These are phyloP conservation scores for Leptodermis oblonga DNA, from an alignment of 257 asterid genomes.

Conservation along the genomic window DNA sequence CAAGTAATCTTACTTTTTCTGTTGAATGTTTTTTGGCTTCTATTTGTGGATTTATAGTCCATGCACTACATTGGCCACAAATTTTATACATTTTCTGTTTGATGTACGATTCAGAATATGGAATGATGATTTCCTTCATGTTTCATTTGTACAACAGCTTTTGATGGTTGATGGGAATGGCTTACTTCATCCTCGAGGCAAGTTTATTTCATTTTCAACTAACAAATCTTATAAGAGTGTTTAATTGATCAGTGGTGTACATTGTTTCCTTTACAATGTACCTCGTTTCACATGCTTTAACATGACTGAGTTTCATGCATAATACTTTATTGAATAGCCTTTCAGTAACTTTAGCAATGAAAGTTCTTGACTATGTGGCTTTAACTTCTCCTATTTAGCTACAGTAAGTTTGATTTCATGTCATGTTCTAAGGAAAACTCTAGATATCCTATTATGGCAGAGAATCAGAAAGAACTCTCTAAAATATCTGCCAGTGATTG, in stretches of 20 bases:
- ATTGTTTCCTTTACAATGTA: neutral
- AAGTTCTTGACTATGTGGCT: too few relatives aligned
- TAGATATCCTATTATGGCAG: neutral
- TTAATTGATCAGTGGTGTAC: neutral
- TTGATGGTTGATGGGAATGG: conserved; percentile 97
- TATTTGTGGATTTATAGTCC: neutral
- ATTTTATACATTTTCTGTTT: neutral
- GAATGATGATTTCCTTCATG: neutral
- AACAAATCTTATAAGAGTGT: neutral
- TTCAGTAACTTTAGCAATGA: too few relatives aligned
- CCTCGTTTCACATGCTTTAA: neutral
- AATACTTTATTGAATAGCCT: too few relatives aligned
- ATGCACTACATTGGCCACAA: neutral
- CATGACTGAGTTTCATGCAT: neutral
- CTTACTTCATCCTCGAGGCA: conserved; percentile 93
- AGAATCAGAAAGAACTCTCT: neutral
- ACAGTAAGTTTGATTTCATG: neutral
- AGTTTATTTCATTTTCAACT: conserved; percentile 23
- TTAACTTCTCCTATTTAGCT: neutral
- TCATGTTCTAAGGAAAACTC: neutral
- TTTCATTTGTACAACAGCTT: conserved; percentile 37
- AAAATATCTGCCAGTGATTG: neutral
- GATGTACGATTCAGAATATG: neutral
- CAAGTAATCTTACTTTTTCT: conserved; percentile 41
- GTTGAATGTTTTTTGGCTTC: neutral